phyloP scores from a whole-genome alignment of 2,329 filamentous ascomycete species.

The Daldinia sp. region DNA sequence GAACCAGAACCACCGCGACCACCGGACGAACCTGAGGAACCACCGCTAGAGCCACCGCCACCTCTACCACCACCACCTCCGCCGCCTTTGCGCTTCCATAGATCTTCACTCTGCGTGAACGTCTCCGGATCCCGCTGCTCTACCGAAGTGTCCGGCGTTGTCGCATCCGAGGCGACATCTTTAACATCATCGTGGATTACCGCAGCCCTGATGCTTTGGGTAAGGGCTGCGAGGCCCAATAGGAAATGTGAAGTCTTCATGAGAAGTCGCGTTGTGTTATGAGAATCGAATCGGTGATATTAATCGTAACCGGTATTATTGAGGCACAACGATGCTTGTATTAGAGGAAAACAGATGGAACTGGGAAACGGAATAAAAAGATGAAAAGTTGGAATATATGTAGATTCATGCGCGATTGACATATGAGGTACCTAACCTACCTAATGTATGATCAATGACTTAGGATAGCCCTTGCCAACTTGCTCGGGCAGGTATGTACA shows the following conservation, averaged over 20 bases:
- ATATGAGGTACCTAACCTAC: not conserved
- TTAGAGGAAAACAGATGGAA: not conserved
- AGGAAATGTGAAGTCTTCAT: constrained; percentile 49
- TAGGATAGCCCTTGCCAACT: not conserved
- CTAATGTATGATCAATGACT: not conserved
- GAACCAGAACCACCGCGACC: constrained; percentile 35
- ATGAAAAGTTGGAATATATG: not conserved
- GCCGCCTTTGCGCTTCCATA: constrained; percentile 72
- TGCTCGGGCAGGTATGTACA: not conserved
- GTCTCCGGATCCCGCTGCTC: constrained; percentile 29
- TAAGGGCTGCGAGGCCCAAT: constrained; percentile 40
- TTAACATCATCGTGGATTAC: constrained; percentile 38
- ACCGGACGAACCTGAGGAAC: constrained; percentile 47
- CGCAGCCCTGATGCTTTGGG: constrained; percentile 35
- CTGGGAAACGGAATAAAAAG: not conserved
- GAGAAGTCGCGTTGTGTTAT: constrained; percentile 19
- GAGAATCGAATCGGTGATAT: not conserved
- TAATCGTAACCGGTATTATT: not conserved
- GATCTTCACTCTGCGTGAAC: constrained; percentile 54
- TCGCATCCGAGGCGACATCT: constrained; percentile 27
- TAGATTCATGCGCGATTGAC: not conserved
- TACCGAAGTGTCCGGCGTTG: constrained; percentile 37
- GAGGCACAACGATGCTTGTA: not conserved
- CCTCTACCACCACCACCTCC: constrained; percentile 63
- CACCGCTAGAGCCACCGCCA: constrained; percentile 48